Conservation (phyloP, 2,329 filamentous ascomycete species). For the Botrytis squamosa region DNA sequence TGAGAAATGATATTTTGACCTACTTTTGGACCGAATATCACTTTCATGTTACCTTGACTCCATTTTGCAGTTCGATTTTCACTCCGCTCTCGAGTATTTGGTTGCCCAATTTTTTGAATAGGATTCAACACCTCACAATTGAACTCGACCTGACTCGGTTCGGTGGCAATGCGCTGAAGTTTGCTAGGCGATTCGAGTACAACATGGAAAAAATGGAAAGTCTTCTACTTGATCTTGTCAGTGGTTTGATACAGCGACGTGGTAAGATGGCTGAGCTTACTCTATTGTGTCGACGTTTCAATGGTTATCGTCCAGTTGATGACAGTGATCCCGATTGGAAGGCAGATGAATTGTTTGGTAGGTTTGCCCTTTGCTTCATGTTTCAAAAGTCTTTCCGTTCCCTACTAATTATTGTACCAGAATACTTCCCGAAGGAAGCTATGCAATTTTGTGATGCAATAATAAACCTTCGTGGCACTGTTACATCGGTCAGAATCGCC, state of each 20-base stretch:
- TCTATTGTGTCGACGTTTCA: constrained; percentile 28
- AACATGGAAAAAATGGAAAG: constrained; percentile 28
- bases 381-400: constrained; percentile 3
- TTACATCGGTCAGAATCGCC: constrained; percentile 26
- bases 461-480: constrained; percentile 24
- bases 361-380: not conserved
- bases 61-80: constrained; percentile 31
- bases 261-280: constrained; percentile 23
- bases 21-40: constrained; percentile 38
- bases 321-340: constrained; percentile 7
- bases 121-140: constrained; percentile 35
- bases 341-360: not conserved
- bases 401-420: not conserved
- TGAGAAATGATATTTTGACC: constrained; percentile 36
- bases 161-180: constrained; percentile 27
- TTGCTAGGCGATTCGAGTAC: constrained; percentile 24
- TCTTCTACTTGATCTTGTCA: constrained; percentile 23
- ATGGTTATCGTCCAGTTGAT: constrained; percentile 22
- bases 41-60: constrained; percentile 37
- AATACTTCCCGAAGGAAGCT: constrained; percentile 27
- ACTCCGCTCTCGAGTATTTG: constrained; percentile 36
- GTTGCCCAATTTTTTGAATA: constrained; percentile 29
- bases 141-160: constrained; percentile 38
- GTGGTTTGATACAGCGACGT: constrained; percentile 24
- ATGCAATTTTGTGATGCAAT: constrained; percentile 26